Base-by-base conservation (phyloP, 345 rosid species). In the Camelina hispida region DNA sequence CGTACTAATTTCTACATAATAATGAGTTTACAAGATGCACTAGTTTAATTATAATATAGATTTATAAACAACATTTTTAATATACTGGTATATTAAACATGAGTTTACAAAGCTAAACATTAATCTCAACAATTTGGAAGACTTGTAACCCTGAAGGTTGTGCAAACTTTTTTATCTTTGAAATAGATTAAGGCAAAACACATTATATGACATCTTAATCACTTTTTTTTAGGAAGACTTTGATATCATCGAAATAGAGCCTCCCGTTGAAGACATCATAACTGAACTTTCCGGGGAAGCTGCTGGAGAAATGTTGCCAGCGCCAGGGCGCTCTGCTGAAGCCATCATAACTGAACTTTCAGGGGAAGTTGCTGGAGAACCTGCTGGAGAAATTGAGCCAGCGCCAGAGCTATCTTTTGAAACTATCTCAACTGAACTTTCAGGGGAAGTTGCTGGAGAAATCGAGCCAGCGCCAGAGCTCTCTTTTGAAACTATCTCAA, bases 121-220 rank as follows among this genome's bases (percentile, higher is more conserved):
- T 42, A 70, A 51, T 51, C 72, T 63, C 76, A 77, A 77, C 75
- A 76, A 63, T 76, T 69, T 76, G 66, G 44, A 14, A 77, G 53
- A 62, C 28, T 20, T 51, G 61, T 60, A 15, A 16, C 44, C 58
- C 69, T 75, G 57, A 42, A 62, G 44, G 25, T 37, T 22, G 65
- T 54, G 59, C 79, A 76, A 20, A 17, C 10, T 9, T 69, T 52
- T 18, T 17, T 9, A 20, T 12, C 25, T 35, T 62, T 70, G 61
- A 63, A 70, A 35, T 63, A 56, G 22, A 70, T 60, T 69, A 76
- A 42, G 66, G 37, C 69, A 69, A 48, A 68, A 44, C 74, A 68
- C 79, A 53, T 68, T 60, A 42, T 44, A 53, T 51, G 18, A 3
- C 20, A 69, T 74, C 70, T 65, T 47, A 65, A 16, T 46, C 58